A percentile compares a stretch with the other conserved stretches of the same genome.
These are phyloP conservation scores for Wolfiporia cocos DNA, from an alignment of 1,284 basidiomycete species.

Conservation along the genomic window DNA sequence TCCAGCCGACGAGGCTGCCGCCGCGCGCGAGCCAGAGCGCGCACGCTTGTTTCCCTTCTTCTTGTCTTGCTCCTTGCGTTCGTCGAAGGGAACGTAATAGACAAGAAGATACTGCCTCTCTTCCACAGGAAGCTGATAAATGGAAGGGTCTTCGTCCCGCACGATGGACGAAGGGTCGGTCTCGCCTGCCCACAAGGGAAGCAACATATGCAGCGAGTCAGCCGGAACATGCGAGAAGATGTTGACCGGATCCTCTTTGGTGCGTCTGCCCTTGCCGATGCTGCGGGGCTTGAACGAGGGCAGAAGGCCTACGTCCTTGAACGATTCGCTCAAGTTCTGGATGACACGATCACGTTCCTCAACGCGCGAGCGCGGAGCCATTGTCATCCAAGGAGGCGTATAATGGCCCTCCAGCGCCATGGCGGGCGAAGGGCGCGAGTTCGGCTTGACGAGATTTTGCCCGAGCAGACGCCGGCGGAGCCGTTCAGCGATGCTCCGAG, in stretches of 20 bases:
- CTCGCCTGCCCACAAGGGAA: conserved; percentile 78
- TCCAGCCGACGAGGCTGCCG: conserved; percentile 31
- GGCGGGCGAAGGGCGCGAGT: conserved; percentile 14
- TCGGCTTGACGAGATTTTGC: conserved; percentile 13
- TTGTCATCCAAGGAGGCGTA: conserved; percentile 61
- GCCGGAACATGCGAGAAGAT: conserved; percentile 59
- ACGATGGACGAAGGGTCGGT: conserved; percentile 40
- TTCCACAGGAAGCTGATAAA: conserved; percentile 38
- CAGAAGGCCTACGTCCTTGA: conserved; percentile 72
- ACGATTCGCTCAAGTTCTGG: conserved; percentile 63
- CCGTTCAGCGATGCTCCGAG: conserved; percentile 13
- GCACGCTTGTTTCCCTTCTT: conserved; percentile 29
- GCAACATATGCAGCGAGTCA: conserved; percentile 70
- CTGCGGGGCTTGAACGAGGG: conserved; percentile 39
- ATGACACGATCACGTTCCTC: conserved; percentile 65
- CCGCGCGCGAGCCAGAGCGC: conserved; percentile 21
- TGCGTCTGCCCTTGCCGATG: conserved; percentile 26
- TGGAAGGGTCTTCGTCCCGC: conserved; percentile 25
- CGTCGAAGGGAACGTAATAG: conserved; percentile 54
- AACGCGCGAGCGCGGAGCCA: conserved; percentile 54
- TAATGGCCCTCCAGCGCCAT: conserved; percentile 22
- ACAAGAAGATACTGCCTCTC: conserved; percentile 67
- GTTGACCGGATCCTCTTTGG: conserved; percentile 26
- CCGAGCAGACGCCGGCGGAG: conserved; percentile 21
- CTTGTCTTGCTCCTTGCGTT: conserved; percentile 21